Base-by-base conservation (phyloP, 2,329 filamentous ascomycete genomes). In the Sporothrix euskadiensis region DNA sequence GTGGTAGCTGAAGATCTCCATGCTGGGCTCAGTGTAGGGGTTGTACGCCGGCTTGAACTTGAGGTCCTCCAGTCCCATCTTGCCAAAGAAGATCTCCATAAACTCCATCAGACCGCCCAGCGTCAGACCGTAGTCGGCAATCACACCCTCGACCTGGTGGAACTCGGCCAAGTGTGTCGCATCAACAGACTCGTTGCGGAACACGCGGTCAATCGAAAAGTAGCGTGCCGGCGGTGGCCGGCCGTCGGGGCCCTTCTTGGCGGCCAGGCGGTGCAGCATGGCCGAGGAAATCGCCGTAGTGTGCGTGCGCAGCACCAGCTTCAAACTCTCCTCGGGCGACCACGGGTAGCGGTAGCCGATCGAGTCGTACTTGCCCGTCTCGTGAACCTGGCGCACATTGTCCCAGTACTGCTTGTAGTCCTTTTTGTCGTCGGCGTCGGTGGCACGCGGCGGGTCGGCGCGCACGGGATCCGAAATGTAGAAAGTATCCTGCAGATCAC, bases 1-100 rank as follows among this genome's bases (percentile, higher is more conserved):
- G 86, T 98, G 96, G 85, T 91, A 98, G 77, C 93, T 94, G 84
- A 98, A 99, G 77, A 99, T 97, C 83, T 99, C 96, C 94, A 99
- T 97, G 81, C 91, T 92, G 41, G 96, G 94, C 84, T 99, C 96
- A 39, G 94, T 97, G 85, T 97, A 94, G 0, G 93, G 93, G 84
- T 97, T 97, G 92, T 93, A 77, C 0, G 96, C 96, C 22, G 96
- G 96, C 86, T 99, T 99, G 90, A 97, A 99, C 80, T 93, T 91
- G 76, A 99, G 88, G 79, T 87, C 84, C 30, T 84, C 85, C 77
- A 99, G 94, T 77, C 96, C 95, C 92, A 98, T 97, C 86, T 97
- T 97, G 76, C 86, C 87, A 83, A 98, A 99, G 90, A 99, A 78
- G 39, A 77, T 76, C 69, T 77, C 75, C 77, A 83, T 78, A 71